These are phyloP conservation scores for Albatrellus sp. DNA, from an alignment of 1,284 basidiomycete genomes.

Conservation along the genomic window DNA sequence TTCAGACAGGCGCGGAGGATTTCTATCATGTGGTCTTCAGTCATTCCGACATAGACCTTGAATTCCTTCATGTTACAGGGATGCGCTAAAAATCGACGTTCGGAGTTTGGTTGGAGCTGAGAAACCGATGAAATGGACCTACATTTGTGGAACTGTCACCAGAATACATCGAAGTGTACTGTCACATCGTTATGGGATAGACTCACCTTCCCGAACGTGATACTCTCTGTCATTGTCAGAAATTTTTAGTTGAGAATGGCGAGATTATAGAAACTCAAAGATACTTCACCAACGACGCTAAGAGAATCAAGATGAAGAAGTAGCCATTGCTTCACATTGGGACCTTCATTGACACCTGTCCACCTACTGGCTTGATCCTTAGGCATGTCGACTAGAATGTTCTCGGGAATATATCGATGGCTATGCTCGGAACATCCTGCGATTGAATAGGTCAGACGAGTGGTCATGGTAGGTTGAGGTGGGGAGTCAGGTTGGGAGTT, in stretches of 20 bases:
- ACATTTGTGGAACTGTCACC: constrained; percentile 43
- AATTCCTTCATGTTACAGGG: constrained; percentile 78
- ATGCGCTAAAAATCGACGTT: constrained; percentile 34
- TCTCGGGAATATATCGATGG: constrained; percentile 52
- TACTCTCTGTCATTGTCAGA: constrained; percentile 31
- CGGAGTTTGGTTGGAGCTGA: not conserved
- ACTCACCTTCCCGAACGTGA: constrained; percentile 70
- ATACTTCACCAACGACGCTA: constrained; percentile 52
- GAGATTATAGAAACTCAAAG: constrained; percentile 1
- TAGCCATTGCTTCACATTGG: constrained; percentile 56
- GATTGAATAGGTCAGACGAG: constrained; percentile 32
- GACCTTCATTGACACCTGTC: constrained; percentile 48
- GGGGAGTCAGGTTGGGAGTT: no score
- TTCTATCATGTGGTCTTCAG: constrained; percentile 52
- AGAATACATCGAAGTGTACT: constrained; percentile 1
- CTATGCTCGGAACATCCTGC: constrained; percentile 56
- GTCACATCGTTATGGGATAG: not conserved
- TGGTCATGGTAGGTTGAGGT: not conserved
- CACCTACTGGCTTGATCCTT: constrained; percentile 56
- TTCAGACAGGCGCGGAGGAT: constrained; percentile 49
- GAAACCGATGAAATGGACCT: constrained; percentile 13
- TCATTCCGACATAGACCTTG: constrained; percentile 52
- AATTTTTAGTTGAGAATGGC: constrained; percentile 2
- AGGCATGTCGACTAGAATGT: constrained; percentile 53
- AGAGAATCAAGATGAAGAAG: constrained; percentile 46